phyloP scores from a whole-genome alignment of 2,329 filamentous ascomycete genomes.

The Exophiala oligosperma region DNA sequence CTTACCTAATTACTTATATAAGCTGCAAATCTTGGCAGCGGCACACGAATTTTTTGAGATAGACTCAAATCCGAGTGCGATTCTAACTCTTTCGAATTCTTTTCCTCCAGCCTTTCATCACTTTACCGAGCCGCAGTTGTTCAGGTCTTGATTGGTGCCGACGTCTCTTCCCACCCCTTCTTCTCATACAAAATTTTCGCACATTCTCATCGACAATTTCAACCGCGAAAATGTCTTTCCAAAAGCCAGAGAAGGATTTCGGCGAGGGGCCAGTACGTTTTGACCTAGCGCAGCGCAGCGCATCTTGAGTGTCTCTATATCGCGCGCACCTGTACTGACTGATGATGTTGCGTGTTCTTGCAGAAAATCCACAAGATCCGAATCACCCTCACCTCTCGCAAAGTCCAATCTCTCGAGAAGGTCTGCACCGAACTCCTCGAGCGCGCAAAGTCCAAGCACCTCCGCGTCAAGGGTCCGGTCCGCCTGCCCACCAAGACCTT shows the following conservation, averaged over 20 bases:
- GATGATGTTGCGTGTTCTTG: constrained; percentile 11
- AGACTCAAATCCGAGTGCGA: neutral
- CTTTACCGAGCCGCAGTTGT: constrained; percentile 73
- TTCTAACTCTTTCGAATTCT: neutral
- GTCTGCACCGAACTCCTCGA: constrained; percentile 98
- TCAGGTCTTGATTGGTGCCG: constrained; percentile 76
- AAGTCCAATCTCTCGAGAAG: constrained; percentile 95
- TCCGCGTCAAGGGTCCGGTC: constrained; percentile 97
- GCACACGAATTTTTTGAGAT: neutral
- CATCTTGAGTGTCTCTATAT: no score
- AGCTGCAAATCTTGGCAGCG: neutral
- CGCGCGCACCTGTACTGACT: neutral
- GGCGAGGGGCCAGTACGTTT: constrained; percentile 74
- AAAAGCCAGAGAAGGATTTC: constrained; percentile 93
- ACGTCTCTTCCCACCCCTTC: constrained; percentile 22
- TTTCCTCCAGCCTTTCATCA: constrained; percentile 62
- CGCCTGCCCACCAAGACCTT: constrained; percentile 96
- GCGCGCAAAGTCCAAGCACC: constrained; percentile 97
- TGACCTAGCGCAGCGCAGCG: neutral
- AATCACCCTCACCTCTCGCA: constrained; percentile 94
- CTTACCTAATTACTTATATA: neutral
- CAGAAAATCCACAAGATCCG: constrained; percentile 96
- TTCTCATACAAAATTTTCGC: neutral
- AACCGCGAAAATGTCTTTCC: constrained; percentile 77
- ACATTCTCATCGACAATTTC: neutral